phyloP scores from a whole-genome alignment of 2,329 filamentous ascomycete genomes.

The Ophiostoma australiae region DNA sequence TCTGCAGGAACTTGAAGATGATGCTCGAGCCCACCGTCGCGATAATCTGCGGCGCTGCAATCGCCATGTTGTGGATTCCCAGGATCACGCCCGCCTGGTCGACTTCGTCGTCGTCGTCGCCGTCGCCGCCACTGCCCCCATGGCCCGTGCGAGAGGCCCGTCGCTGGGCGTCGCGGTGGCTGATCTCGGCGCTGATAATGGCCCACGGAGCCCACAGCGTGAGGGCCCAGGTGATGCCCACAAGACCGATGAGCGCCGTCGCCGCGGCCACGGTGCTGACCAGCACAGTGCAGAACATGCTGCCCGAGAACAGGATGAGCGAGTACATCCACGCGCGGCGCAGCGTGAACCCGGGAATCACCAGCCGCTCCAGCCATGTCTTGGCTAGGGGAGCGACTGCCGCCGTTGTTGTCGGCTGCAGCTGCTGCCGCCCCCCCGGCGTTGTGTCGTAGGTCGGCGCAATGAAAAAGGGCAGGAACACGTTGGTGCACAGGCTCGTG shows the following conservation, averaged over 20 bases:
- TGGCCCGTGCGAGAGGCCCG: slow-evolving; percentile 2
- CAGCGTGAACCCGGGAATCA: slow-evolving; percentile 79
- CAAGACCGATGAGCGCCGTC: slow-evolving; percentile 70
- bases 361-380: slow-evolving; percentile 54
- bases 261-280: slow-evolving; percentile 66
- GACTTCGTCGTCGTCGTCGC: slow-evolving; percentile 44
- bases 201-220: slow-evolving; percentile 94
- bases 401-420: neutral
- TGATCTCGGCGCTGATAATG: slow-evolving; percentile 89
- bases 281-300: slow-evolving; percentile 80
- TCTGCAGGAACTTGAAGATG: slow-evolving; percentile 82
- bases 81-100: slow-evolving; percentile 86
- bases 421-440: neutral
- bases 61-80: slow-evolving; percentile 92
- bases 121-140: slow-evolving; percentile 27
- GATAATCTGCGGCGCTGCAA: slow-evolving; percentile 85
- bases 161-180: slow-evolving; percentile 63
- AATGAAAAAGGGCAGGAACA: slow-evolving; percentile 80
- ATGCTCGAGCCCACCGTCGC: slow-evolving; percentile 78
- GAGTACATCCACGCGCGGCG: slow-evolving; percentile 82
- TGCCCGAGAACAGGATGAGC: slow-evolving; percentile 73
- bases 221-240: slow-evolving; percentile 88
- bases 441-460: slow-evolving; percentile 67
- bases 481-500: slow-evolving; percentile 74
- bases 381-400: neutral